phyloP scores from a whole-genome alignment of 2,329 filamentous ascomycete species.

The Claviceps arundinis region DNA sequence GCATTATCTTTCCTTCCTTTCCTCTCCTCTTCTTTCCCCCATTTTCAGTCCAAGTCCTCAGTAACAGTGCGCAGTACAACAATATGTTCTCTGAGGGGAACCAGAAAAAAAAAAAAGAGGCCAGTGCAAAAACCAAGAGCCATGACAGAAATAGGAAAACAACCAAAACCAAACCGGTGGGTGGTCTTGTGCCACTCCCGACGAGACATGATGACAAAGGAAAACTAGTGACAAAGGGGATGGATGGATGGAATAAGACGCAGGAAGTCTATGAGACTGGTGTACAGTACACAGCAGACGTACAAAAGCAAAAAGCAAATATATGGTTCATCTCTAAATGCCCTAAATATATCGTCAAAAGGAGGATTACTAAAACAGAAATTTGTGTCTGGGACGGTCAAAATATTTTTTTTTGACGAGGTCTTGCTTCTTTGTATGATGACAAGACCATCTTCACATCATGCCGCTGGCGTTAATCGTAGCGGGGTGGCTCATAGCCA shows the following conservation, averaged over 20 bases:
- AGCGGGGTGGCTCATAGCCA: slow-evolving; percentile 45
- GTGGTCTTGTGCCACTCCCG: too few relatives aligned
- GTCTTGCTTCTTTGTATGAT: background rate
- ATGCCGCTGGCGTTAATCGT: slow-evolving; percentile 31
- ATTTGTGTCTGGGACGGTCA: background rate
- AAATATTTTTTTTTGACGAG: background rate
- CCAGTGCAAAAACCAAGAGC: too few relatives aligned
- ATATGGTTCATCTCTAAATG: slow-evolving; percentile 1
- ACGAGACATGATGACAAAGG: slow-evolving; percentile 5
- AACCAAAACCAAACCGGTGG: background rate
- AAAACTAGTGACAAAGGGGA: slow-evolving; percentile 12
- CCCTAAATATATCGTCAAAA: slow-evolving; percentile 1
- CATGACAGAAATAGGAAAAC: background rate
- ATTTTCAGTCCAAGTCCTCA: too few relatives aligned
- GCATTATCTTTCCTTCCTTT: background rate
- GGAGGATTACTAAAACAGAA: slow-evolving; percentile 6
- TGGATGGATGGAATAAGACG: background rate
- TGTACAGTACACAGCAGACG: too few relatives aligned
- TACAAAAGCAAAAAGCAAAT: too few relatives aligned
- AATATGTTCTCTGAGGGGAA: background rate
- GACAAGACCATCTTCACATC: slow-evolving; percentile 20
- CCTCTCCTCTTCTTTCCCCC: slow-evolving; percentile 2
- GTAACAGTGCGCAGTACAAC: background rate
- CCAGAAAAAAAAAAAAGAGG: background rate
- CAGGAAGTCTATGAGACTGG: slow-evolving; percentile 1